Conservation (phyloP, 495 filamentous ascomycete genomes). For the Margaritispora aquatica region DNA sequence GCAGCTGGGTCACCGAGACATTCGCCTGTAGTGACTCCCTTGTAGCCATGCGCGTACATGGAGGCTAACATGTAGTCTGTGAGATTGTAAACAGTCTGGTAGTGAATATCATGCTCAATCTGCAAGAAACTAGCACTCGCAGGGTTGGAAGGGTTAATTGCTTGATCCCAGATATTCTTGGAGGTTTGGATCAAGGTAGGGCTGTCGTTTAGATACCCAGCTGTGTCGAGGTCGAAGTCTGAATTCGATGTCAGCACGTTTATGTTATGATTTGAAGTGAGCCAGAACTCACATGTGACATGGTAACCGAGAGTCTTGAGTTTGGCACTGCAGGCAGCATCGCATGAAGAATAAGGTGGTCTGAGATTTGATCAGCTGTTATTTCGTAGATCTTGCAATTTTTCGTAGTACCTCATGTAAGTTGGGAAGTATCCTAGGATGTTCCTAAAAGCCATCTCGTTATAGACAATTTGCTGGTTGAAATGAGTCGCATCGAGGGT, state of each 20-base stretch:
- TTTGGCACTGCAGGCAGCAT: conserved; percentile 44
- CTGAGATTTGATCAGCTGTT: conserved; percentile 18
- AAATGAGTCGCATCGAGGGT: conserved; percentile 49
- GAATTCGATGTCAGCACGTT: conserved; percentile 18
- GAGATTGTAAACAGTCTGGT: conserved; percentile 69
- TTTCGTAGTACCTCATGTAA: conserved; percentile 56
- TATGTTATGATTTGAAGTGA: neutral
- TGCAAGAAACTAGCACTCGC: conserved; percentile 48
- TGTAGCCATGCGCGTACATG: conserved; percentile 52
- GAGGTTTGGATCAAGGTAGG: conserved; percentile 57
- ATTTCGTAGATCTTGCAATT: neutral
- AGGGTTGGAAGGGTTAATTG: conserved; percentile 41
- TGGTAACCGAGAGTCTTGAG: conserved; percentile 69
- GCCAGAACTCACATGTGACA: conserved; percentile 27
- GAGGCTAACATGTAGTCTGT: conserved; percentile 65
- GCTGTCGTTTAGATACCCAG: conserved; percentile 63
- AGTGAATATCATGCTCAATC: conserved; percentile 76
- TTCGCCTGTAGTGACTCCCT: conserved; percentile 63
- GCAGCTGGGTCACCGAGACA: conserved; percentile 63
- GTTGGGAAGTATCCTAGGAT: conserved; percentile 77
- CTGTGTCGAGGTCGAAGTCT: conserved; percentile 75
- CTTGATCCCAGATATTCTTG: conserved; percentile 64
- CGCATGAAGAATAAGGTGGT: conserved; percentile 73
- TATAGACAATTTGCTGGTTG: conserved; percentile 64
- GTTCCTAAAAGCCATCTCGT: conserved; percentile 73